These are phyloP conservation scores for Colletotrichum endophyticum DNA, from an alignment of 2,329 filamentous ascomycete species.

Conservation along the genomic window DNA sequence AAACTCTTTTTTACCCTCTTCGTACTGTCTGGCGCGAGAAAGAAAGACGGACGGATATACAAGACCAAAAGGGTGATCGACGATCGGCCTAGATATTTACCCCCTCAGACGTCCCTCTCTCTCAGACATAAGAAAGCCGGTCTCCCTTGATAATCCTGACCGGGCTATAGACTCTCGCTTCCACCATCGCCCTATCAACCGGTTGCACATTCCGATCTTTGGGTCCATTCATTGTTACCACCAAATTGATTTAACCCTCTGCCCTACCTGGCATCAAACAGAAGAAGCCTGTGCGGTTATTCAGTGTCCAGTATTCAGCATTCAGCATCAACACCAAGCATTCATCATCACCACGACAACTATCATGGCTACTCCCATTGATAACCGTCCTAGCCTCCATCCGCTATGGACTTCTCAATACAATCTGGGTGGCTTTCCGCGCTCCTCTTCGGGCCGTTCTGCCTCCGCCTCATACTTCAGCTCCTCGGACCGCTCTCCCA, in stretches of 20 bases:
- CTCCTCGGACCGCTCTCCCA: conserved; percentile 29
- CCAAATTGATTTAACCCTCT: not conserved
- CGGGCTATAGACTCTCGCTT: not conserved
- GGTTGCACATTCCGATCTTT: conserved; percentile 7
- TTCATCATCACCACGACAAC: not conserved
- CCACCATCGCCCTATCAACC: not conserved
- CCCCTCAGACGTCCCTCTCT: not conserved
- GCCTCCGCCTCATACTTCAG: conserved; percentile 27
- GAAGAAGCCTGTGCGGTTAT: not conserved
- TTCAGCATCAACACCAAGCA: not conserved
- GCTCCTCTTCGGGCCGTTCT: not conserved
- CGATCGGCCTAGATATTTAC: not conserved
- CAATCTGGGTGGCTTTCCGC: conserved; percentile 25
- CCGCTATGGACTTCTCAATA: conserved; percentile 39
- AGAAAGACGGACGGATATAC: not conserved
- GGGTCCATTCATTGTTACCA: not conserved
- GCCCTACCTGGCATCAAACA: not conserved
- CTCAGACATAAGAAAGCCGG: conserved; percentile 11
- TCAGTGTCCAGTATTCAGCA: not conserved
- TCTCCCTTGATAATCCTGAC: conserved; percentile 6
- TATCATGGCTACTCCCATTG: conserved; percentile 21
- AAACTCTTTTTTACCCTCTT: not conserved
- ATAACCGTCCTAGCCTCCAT: conserved; percentile 23
- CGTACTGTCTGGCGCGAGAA: not conserved
- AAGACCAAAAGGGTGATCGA: not conserved